Conservation (phyloP, 1,284 basidiomycete genomes). For the Moniliophthora roreri region DNA sequence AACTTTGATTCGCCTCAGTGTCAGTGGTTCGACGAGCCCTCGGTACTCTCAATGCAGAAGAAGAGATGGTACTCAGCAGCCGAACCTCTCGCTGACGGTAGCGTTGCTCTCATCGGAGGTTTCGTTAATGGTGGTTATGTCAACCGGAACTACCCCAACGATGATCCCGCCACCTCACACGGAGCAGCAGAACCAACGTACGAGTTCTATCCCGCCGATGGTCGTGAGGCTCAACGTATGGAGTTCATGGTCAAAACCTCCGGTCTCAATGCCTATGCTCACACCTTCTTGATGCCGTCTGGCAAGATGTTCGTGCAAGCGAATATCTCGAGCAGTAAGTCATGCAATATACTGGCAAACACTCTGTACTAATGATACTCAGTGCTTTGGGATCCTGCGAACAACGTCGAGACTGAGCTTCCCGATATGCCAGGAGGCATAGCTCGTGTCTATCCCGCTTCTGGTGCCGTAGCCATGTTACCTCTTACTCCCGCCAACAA, state of each 20-base stretch:
- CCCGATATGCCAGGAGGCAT: conserved; percentile 67
- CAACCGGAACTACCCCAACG: conserved; percentile 79
- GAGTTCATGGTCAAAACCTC: conserved; percentile 80
- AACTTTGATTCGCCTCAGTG: conserved; percentile 50
- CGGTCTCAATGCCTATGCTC: conserved; percentile 87
- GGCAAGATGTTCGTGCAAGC: conserved; percentile 86
- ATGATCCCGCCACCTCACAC: conserved; percentile 62
- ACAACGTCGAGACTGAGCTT: conserved; percentile 60
- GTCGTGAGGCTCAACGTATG: conserved; percentile 58
- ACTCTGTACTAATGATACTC: conserved; percentile 4
- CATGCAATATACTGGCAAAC: conserved; percentile 15
- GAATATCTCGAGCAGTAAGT: conserved; percentile 72
- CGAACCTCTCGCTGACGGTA: conserved; percentile 68
- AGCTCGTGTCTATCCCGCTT: conserved; percentile 89
- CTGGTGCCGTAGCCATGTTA: conserved; percentile 87
- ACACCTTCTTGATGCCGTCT: conserved; percentile 83
- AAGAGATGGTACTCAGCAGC: conserved; percentile 89
- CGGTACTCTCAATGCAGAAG: conserved; percentile 68
- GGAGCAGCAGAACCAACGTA: conserved; percentile 74
- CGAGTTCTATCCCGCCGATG: conserved; percentile 78
- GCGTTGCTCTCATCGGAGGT: conserved; percentile 74
- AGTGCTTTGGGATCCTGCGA: conserved; percentile 50
- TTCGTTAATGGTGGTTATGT: conserved; percentile 86
- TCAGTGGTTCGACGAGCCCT: conserved; percentile 77
- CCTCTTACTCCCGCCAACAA: conserved; percentile 89